Conservation (phyloP, 164 flowering plant species). For the Litsea cubeba region DNA sequence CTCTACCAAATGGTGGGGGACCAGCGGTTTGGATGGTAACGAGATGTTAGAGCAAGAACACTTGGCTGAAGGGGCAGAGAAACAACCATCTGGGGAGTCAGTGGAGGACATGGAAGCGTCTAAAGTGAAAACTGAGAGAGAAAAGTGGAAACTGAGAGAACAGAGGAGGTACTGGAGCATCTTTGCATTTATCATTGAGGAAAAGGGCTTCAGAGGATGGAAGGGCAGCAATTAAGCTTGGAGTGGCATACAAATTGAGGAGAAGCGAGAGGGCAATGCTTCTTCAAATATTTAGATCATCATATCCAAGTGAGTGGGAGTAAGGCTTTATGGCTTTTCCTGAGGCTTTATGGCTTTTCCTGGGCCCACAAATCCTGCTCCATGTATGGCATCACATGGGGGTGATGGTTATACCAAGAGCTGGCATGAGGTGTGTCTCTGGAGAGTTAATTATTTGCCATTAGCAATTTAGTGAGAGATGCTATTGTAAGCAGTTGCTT, state of each 20-base stretch:
- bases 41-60: slow-evolving; percentile 15
- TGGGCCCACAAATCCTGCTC: not conserved
- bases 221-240: slow-evolving; percentile 39
- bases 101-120: not conserved
- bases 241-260: slow-evolving; percentile 33
- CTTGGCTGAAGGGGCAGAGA: slow-evolving; percentile 13
- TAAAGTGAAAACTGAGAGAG: slow-evolving; percentile 14
- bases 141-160: too few relatives aligned
- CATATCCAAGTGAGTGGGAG: not conserved
- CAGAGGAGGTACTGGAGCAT: slow-evolving; percentile 24
- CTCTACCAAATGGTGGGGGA: slow-evolving; percentile 62
- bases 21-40: slow-evolving; percentile 15
- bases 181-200: slow-evolving; percentile 37
- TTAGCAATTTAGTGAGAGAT: too few relatives aligned
- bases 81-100: slow-evolving; percentile 15
- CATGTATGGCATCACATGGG: not conserved
- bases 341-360: too few relatives aligned
- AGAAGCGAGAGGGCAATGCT: slow-evolving; percentile 34
- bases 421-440: too few relatives aligned
- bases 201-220: slow-evolving; percentile 54
- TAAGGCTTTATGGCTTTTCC: not conserved
- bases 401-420: too few relatives aligned
- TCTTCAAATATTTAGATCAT: slow-evolving; percentile 33
- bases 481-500: too few relatives aligned
- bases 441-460: too few relatives aligned